phyloP scores from a whole-genome alignment of 306 rosid genomes.

The Rosa chinensis region DNA sequence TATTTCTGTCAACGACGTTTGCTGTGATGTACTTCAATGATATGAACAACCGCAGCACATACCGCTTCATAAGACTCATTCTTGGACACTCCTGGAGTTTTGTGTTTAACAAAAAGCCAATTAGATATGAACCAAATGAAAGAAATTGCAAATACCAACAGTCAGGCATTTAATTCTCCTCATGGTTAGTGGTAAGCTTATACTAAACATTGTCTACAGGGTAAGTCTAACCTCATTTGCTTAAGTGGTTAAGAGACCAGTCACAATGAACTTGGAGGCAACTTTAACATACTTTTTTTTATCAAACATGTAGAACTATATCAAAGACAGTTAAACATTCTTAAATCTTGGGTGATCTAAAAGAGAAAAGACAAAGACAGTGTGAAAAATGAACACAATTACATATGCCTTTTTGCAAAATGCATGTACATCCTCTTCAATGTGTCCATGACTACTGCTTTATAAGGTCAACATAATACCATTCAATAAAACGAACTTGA shows the following conservation, averaged over 20 bases:
- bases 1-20: constrained; percentile 80
- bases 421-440: background rate
- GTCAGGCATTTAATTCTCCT: background rate
- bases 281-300: background rate
- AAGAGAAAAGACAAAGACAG: background rate
- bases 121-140: constrained; percentile 1
- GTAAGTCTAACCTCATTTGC: background rate
- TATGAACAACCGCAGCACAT: constrained; percentile 80
- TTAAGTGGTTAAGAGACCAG: background rate
- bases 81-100: constrained; percentile 30
- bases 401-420: background rate
- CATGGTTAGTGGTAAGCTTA: background rate
- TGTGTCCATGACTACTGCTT: background rate
- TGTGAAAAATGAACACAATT: background rate
- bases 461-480: background rate
- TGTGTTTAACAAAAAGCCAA: constrained; percentile 1
- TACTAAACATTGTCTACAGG: background rate
- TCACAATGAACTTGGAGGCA: background rate
- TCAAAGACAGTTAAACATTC: background rate
- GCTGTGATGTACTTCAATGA: constrained; percentile 88
- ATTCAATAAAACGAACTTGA: background rate
- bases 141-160: background rate
- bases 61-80: constrained; percentile 71
- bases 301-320: background rate
- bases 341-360: background rate